A percentile compares a stretch with the other conserved stretches of the same genome.
phyloP scores from a whole-genome alignment of 108 stramenopile species.

The Nannochloropsis granulata region DNA sequence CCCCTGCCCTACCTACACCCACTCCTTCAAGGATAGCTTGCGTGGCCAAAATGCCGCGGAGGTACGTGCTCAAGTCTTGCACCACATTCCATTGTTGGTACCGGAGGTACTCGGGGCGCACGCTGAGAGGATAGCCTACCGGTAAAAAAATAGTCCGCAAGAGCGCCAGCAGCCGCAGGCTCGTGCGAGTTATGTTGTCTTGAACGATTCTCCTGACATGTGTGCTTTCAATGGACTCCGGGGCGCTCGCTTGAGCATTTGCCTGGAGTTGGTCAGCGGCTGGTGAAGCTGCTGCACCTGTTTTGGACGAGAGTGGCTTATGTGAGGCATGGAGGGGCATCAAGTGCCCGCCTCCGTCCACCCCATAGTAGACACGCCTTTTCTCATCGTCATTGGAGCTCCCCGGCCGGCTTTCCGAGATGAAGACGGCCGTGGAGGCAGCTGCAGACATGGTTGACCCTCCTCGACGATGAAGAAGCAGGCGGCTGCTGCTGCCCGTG shows the following conservation, averaged over 20 bases:
- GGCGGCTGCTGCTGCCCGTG: neutral
- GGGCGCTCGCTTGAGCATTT: no score
- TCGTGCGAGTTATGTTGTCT: neutral
- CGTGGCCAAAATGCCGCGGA: slow-evolving; percentile 34
- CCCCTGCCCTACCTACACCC: slow-evolving; percentile 32
- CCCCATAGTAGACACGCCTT: neutral
- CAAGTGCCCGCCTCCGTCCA: neutral
- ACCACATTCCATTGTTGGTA: slow-evolving; percentile 32
- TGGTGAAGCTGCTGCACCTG: no score
- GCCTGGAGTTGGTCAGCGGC: no score
- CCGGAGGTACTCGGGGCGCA: slow-evolving; percentile 30
- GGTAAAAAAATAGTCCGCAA: slow-evolving; percentile 8
- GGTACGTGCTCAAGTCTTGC: slow-evolving; percentile 33
- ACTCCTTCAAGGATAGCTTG: slow-evolving; percentile 36
- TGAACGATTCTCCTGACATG: neutral
- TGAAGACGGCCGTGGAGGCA: neutral
- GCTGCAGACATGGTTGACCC: neutral
- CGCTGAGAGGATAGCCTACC: slow-evolving; percentile 27
- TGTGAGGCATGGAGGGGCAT: neutral
- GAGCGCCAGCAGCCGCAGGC: neutral
- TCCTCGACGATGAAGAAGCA: neutral
- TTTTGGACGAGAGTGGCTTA: neutral
- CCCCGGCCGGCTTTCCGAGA: neutral
- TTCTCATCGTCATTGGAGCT: neutral
- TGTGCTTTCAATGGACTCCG: no score